Percentiles rank a stretch among this genome's conserved stretches.
phyloP scores from a whole-genome alignment of 495 filamentous ascomycete genomes.

The Penicillium alfredii region DNA sequence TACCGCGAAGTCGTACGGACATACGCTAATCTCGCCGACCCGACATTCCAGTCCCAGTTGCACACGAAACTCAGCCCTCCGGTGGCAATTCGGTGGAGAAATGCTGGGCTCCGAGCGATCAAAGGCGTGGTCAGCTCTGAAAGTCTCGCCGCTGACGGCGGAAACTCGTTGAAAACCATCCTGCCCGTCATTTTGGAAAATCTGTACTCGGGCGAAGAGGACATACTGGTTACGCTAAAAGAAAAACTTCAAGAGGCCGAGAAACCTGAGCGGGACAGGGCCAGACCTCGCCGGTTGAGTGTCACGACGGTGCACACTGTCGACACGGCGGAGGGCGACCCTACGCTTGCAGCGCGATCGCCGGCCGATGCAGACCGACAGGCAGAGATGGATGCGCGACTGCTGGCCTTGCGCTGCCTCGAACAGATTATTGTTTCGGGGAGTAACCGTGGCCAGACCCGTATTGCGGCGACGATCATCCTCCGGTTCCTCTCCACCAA shows the following conservation, averaged over 20 bases:
- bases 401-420: slow-evolving; percentile 74
- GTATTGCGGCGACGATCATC: slow-evolving; percentile 61
- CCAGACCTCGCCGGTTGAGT: slow-evolving; percentile 62
- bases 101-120: slow-evolving; percentile 72
- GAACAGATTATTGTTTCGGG: slow-evolving; percentile 68
- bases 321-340: slow-evolving; percentile 61
- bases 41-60: slow-evolving; percentile 25
- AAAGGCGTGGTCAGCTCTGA: slow-evolving; percentile 73
- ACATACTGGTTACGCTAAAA: slow-evolving; percentile 57
- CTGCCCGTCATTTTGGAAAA: slow-evolving; percentile 81
- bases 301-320: slow-evolving; percentile 68
- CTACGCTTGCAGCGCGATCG: slow-evolving; percentile 63
- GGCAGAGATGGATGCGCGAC: slow-evolving; percentile 79
- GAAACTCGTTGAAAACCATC: slow-evolving; percentile 65
- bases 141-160: slow-evolving; percentile 64
- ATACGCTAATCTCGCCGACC: slow-evolving; percentile 70
- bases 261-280: slow-evolving; percentile 54
- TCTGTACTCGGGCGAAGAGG: slow-evolving; percentile 68
- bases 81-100: slow-evolving; percentile 77
- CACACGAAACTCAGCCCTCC: slow-evolving; percentile 54
- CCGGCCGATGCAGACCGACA: slow-evolving; percentile 78
- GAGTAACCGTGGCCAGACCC: slow-evolving; percentile 70
- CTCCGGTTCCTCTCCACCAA: slow-evolving; percentile 64
- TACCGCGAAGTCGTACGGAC: slow-evolving; percentile 71
- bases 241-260: slow-evolving; percentile 57